These are phyloP conservation scores for Gastrolobium villosum DNA, from an alignment of 306 rosid species.

Conservation along the genomic window DNA sequence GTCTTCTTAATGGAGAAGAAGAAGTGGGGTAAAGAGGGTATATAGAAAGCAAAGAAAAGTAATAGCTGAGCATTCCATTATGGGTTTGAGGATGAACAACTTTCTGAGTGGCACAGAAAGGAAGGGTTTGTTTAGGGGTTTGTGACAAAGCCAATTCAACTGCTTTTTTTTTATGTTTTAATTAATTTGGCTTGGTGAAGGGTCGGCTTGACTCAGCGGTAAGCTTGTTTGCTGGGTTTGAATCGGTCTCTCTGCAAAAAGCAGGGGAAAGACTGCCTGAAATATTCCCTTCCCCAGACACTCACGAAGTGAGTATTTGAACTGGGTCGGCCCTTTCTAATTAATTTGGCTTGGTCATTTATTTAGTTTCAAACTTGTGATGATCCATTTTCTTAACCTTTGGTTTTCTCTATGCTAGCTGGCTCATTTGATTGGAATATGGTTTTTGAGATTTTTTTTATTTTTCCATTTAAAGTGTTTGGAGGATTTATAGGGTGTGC, in stretches of 20 bases:
- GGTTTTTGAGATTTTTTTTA: background rate
- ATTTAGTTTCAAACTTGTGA: conserved; percentile 35
- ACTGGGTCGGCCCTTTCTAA: no score
- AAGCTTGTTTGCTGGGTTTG: no score
- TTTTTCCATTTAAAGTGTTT: background rate
- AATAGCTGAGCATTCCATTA: conserved; percentile 60
- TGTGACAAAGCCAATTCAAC: conserved; percentile 72
- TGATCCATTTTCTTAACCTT: conserved; percentile 56
- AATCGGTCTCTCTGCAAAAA: no score
- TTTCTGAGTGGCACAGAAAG: conserved; percentile 71
- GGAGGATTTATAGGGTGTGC: conserved; percentile 41
- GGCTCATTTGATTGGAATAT: conserved; percentile 16
- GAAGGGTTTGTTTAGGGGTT: conserved; percentile 66
- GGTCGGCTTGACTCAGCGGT: no score
- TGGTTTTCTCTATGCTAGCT: conserved; percentile 47
- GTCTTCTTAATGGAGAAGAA: conserved; percentile 41
- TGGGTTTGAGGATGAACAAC: conserved; percentile 68
- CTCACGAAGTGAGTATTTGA: no score
- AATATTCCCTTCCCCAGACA: no score
- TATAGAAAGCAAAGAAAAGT: conserved; percentile 39
- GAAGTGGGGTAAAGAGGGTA: background rate
- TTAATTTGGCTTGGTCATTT: conserved; percentile 31
- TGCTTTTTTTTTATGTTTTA: conserved; percentile 50
- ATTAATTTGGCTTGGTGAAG: conserved; percentile 32
- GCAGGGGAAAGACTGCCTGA: no score